phyloP scores from a whole-genome alignment of 345 rosid genomes.

The Excoecaria cochinchinensis region DNA sequence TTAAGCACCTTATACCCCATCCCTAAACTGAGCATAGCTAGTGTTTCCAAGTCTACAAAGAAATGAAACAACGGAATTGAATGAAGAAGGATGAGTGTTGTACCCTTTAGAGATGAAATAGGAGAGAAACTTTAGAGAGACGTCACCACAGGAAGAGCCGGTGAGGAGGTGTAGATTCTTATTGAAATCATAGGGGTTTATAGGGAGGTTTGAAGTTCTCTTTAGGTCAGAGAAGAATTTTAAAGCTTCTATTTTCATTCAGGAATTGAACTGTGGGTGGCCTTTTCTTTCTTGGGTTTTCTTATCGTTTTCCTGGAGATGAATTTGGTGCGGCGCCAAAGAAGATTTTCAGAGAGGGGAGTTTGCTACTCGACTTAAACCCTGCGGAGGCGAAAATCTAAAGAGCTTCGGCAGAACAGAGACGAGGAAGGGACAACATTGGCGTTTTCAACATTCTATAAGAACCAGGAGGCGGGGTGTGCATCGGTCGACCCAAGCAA shows the following conservation, averaged over 20 bases:
- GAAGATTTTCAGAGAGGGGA: no score
- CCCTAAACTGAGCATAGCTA: conserved; percentile 31
- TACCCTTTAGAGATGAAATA: conserved; percentile 40
- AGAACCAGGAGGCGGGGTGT: no score
- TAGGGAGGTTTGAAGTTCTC: conserved; percentile 22
- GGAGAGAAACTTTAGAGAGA: conserved; percentile 39
- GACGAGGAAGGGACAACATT: no score
- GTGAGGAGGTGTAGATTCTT: conserved; percentile 40
- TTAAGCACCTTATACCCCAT: conserved; percentile 29
- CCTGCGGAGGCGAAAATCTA: no score
- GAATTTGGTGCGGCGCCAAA: not conserved
- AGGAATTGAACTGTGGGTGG: conserved; percentile 14
- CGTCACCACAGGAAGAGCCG: conserved; percentile 31
- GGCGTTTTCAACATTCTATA: no score
- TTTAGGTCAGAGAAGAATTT: conserved; percentile 33
- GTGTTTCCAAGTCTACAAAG: conserved; percentile 32
- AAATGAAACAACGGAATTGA: conserved; percentile 38
- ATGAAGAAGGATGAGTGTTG: conserved; percentile 44
- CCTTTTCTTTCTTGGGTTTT: not conserved
- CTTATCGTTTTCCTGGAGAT: not conserved
- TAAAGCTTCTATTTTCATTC: conserved; percentile 37
- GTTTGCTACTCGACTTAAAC: no score
- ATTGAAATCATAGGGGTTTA: conserved; percentile 32
- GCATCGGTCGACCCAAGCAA: no score
- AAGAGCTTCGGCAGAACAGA: no score